phyloP scores from a whole-genome alignment of 805 yeast species.

The Lachancea kluyveri region DNA sequence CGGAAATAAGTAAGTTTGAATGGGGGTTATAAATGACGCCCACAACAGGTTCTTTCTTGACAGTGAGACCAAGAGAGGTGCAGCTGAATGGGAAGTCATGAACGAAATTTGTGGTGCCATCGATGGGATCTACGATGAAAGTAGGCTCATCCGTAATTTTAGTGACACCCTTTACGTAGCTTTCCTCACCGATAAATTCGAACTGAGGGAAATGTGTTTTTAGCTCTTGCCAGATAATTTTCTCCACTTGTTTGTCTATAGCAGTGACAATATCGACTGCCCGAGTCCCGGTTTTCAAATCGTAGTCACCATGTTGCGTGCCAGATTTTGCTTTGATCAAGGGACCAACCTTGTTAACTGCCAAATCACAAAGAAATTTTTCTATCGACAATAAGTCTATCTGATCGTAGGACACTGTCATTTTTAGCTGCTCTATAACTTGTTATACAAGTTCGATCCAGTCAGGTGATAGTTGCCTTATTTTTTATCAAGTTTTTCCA shows the following conservation, averaged over 20 bases:
- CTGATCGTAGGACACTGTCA: too few relatives aligned
- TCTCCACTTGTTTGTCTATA: conserved; percentile 54
- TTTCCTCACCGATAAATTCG: conserved; percentile 56
- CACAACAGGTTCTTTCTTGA: conserved; percentile 44
- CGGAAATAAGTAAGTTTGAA: conserved; percentile 44
- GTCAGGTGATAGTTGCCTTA: too few relatives aligned
- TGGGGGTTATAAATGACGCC: conserved; percentile 64
- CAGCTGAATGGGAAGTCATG: conserved; percentile 59
- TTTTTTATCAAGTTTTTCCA: too few relatives aligned
- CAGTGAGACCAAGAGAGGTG: conserved; percentile 54
- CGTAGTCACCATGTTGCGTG: conserved; percentile 28
- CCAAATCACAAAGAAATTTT: conserved; percentile 21
- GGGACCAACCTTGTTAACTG: conserved; percentile 35
- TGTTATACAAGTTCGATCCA: too few relatives aligned
- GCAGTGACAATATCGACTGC: conserved; percentile 61
- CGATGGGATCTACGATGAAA: conserved; percentile 56
- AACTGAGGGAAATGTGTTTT: conserved; percentile 39
- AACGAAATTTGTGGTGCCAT: conserved; percentile 57
- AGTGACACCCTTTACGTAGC: conserved; percentile 43
- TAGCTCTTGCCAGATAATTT: conserved; percentile 28
- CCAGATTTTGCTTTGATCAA: conserved; percentile 47
- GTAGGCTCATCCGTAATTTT: conserved; percentile 46
- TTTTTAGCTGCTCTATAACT: too few relatives aligned
- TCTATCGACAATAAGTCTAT: conserved; percentile 24
- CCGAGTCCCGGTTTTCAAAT: conserved; percentile 28